Evolutionary conservation across 2,329 filamentous ascomycete genomes (phyloP), one percentile per base, ranked within the genome.

Genomic region (Colletotrichum brevisporum): DNA sequence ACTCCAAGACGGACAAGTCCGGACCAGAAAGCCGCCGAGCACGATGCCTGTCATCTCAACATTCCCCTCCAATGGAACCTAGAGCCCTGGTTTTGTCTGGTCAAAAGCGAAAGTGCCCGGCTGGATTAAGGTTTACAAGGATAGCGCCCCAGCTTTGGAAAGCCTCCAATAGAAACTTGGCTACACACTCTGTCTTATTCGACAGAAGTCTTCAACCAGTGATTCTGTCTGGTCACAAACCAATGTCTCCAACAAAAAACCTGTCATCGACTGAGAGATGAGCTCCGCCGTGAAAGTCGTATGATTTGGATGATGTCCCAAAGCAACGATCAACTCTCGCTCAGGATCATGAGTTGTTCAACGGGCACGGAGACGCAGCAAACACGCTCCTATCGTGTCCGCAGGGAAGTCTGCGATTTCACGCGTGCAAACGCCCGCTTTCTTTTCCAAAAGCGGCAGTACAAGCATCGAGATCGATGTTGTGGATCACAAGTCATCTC

Each of bases 31-130:
- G 31, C 21, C 27, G 47, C 51, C 47, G 24, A 51, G 26, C 16
- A 18, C 31, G 8, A 52, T 60, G 15, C 18, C 57, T 52, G 47
- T 41, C 57, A 52, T 60, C 31, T 60, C 15, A 41, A 24, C n/a
- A 15, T 24, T 27, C 5, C 27, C 31, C 10, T 52, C 57, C 45
- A 41, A 60, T 51, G 15, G 51, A 2, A 12, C 18, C 48, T 51
- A 8, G 51, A 2, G 6, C 18, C 48, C 21, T 41, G n/a, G 18
- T 8, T 51, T 52, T 52, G 10, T 10, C 24, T 27, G 21, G 48
- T 50, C 18, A 13, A 5, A 12, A 52, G 9, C 5, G 16, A 60
- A 52, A 60, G 57, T 52, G 47, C 12, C 57, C 57, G 57, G 57
- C 10, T 52, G 13, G 51, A n/a, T 43, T 52, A 52, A 27, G 15